Conservation (phyloP, 495 filamentous ascomycete species). For the Aspergillus coremiiformis region DNA sequence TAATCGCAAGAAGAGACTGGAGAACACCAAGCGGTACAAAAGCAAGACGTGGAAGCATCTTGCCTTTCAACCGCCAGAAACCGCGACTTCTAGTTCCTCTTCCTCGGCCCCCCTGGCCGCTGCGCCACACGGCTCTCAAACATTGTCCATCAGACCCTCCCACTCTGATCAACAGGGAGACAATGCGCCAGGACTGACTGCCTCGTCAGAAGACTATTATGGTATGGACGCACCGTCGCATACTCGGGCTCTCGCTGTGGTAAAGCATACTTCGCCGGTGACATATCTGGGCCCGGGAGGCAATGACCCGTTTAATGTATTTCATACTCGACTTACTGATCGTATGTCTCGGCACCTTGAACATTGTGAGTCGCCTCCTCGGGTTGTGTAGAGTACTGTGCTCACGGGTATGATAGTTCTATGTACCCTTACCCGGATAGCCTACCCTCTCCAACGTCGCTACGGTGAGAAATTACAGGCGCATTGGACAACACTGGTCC, state of each 20-base stretch:
- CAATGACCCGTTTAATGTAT: constrained; percentile 37
- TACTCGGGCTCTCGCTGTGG: constrained; percentile 7
- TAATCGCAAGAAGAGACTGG: constrained; percentile 42
- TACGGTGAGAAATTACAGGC: constrained; percentile 33
- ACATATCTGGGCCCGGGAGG: constrained; percentile 27
- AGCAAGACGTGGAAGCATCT: constrained; percentile 39
- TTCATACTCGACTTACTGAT: constrained; percentile 37
- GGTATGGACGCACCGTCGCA: constrained; percentile 4
- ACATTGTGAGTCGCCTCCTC: constrained; percentile 25
- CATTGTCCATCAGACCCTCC: constrained; percentile 9
- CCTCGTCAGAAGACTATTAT: constrained; percentile 8
- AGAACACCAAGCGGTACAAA: constrained; percentile 39
- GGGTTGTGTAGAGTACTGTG: not conserved
- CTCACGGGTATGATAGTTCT: constrained; percentile 25
- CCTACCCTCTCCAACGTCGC: constrained; percentile 35
- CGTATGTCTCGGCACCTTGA: constrained; percentile 39
- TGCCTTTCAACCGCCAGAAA: constrained; percentile 33
- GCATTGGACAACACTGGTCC: constrained; percentile 37
- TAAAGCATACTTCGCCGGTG: constrained; percentile 18
- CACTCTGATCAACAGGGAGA: not conserved
- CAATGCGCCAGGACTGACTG: constrained; percentile 7
- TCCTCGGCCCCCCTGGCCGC: constrained; percentile 11
- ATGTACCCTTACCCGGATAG: constrained; percentile 34
- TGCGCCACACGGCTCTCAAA: not conserved
- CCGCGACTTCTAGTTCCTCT: constrained; percentile 16